phyloP scores from a whole-genome alignment of 306 rosid species.

The Glycine latifolia region DNA sequence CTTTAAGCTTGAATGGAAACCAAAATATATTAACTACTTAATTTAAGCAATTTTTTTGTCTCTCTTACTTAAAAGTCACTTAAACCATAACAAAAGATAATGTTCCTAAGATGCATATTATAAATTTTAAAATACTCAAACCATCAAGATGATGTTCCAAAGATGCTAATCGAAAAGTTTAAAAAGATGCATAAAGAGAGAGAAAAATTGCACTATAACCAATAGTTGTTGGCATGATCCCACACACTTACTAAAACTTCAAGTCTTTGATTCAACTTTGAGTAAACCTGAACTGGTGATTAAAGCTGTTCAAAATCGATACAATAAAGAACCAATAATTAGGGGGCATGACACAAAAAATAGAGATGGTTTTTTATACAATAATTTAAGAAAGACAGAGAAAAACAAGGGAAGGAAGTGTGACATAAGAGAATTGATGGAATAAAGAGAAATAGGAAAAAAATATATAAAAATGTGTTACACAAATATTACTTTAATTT shows the following conservation, averaged over 20 bases:
- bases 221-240: background rate
- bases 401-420: no score
- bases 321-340: background rate
- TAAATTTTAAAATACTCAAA: background rate
- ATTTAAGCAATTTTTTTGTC: no score
- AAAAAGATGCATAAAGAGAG: background rate
- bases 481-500: background rate
- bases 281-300: background rate
- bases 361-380: no score
- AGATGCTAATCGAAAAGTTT: background rate
- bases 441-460: no score
- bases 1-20: no score
- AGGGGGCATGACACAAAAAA: background rate
- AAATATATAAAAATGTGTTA: no score
- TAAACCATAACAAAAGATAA: no score
- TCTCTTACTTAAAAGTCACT: no score
- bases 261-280: background rate
- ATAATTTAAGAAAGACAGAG: no score
- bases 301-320: slow-evolving; percentile 5
- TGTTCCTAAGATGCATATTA: background rate
- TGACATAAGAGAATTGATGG: no score
- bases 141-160: background rate
- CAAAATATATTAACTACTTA: no score
- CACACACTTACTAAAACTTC: background rate
- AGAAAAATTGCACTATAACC: background rate